A percentile compares a stretch with the other conserved stretches of the same genome.
Evolutionary conservation across 2,329 filamentous ascomycete genomes (phyloP).

Genomic region (Tolypocladium nubicola): DNA sequence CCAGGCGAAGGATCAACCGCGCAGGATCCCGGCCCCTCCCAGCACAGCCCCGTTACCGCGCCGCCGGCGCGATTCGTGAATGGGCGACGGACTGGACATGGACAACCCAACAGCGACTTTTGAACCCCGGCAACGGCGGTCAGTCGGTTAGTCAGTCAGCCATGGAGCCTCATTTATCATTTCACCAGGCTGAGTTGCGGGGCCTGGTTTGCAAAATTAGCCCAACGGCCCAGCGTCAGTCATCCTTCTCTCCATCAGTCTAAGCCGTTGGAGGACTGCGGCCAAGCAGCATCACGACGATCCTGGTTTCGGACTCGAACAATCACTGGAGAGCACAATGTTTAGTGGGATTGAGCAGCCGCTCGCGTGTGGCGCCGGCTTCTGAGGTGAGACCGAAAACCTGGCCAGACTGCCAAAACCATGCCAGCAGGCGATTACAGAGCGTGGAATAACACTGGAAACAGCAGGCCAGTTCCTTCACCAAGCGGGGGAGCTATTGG

Average conservation of each 20-base stretch:
- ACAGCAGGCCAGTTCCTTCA: not conserved
- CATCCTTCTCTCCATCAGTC: not conserved
- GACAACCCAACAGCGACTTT: not conserved
- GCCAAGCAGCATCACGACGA: not conserved
- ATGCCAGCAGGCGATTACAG: not conserved
- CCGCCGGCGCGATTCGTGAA: not conserved
- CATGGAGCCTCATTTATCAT: not conserved
- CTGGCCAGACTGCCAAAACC: not conserved
- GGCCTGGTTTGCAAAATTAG: not conserved
- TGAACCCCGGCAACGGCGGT: not conserved
- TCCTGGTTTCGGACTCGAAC: not conserved
- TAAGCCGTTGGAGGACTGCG: not conserved
- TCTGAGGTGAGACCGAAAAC: not conserved
- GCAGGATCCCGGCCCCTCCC: not conserved
- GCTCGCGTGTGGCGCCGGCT: not conserved
- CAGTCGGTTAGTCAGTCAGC: not conserved
- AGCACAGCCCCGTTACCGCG: not conserved
- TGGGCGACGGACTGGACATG: not conserved
- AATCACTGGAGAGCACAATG: not conserved
- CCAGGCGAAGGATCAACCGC: not conserved
- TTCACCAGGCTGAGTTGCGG: not conserved
- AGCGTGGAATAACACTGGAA: not conserved
- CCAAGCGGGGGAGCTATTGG: not conserved
- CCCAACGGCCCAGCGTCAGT: not conserved
- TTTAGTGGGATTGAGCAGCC: not conserved